Conservation (phyloP, 2,329 filamentous ascomycete species). For the Colletotrichum truncatum region DNA sequence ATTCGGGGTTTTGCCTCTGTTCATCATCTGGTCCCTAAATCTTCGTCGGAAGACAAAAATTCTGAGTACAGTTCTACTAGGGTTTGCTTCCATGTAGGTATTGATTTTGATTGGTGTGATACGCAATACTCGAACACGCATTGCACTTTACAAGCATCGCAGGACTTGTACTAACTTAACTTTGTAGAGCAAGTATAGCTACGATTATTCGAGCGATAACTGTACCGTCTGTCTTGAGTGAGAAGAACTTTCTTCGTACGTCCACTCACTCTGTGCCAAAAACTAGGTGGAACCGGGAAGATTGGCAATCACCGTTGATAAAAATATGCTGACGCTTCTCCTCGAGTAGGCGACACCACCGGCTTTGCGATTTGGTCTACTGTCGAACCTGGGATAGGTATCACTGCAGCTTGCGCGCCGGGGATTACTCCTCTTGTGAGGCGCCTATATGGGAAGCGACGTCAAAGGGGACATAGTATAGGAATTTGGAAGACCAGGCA, state of each 20-base stretch:
- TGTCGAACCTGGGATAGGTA: constrained; percentile 51
- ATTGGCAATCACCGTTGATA: background rate
- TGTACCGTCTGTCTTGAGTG: constrained; percentile 43
- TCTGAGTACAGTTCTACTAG: constrained; percentile 39
- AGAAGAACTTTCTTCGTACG: constrained; percentile 49
- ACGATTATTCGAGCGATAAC: constrained; percentile 55
- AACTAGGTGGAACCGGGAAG: constrained; percentile 27
- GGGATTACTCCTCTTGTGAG: constrained; percentile 44
- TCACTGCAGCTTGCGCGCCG: constrained; percentile 47
- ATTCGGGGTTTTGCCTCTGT: constrained; percentile 47
- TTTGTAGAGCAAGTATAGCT: constrained; percentile 37
- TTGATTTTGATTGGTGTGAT: background rate
- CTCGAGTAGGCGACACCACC: constrained; percentile 38
- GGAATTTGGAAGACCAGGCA: background rate
- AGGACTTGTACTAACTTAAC: background rate
- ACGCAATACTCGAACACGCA: background rate
- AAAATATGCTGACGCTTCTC: background rate
- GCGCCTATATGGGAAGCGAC: background rate
- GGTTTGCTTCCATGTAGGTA: constrained; percentile 42
- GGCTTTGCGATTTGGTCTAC: constrained; percentile 57
- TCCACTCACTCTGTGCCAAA: background rate
- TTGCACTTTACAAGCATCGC: too few relatives aligned
- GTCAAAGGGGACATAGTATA: background rate
- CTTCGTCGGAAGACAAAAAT: constrained; percentile 49
- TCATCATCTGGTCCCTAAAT: constrained; percentile 49